A percentile compares a stretch with the other conserved stretches of the same genome.
Conservation (phyloP, 176 grass and related monocot genomes). For the Lolium perenne region DNA sequence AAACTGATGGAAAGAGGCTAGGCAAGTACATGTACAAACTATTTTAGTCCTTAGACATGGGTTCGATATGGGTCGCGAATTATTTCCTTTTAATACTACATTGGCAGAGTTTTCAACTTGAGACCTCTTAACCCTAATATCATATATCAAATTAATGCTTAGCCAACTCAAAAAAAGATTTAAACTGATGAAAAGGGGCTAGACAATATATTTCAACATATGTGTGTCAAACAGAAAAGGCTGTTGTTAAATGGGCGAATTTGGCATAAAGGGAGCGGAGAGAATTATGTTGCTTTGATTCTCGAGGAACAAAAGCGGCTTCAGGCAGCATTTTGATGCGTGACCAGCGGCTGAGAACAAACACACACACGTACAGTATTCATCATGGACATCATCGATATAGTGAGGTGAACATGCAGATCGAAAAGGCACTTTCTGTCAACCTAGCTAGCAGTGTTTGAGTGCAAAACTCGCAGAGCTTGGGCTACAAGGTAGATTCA, state of each 20-base stretch:
- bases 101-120: no score
- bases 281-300: not conserved
- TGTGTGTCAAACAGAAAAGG: not conserved
- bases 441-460: not conserved
- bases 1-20: no score
- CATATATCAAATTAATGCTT: no score
- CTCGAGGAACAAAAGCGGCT: not conserved
- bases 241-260: not conserved
- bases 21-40: no score
- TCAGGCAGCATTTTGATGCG: not conserved
- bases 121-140: no score
- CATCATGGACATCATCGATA: not conserved
- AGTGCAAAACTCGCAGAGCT: not conserved
- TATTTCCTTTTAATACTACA: no score
- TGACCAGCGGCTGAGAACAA: not conserved
- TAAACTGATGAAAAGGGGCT: no score
- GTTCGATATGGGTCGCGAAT: no score
- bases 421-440: constrained; percentile 9
- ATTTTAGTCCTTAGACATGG: no score
- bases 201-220: no score
- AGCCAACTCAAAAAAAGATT: no score
- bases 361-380: not conserved
- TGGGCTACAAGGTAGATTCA: constrained; percentile 6
- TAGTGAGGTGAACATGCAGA: constrained; percentile 14
- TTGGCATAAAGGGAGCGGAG: not conserved